Percentiles rank a stretch among this genome's conserved stretches.
phyloP scores from a whole-genome alignment of 257 asterid genomes.

The Solanum sitiens region DNA sequence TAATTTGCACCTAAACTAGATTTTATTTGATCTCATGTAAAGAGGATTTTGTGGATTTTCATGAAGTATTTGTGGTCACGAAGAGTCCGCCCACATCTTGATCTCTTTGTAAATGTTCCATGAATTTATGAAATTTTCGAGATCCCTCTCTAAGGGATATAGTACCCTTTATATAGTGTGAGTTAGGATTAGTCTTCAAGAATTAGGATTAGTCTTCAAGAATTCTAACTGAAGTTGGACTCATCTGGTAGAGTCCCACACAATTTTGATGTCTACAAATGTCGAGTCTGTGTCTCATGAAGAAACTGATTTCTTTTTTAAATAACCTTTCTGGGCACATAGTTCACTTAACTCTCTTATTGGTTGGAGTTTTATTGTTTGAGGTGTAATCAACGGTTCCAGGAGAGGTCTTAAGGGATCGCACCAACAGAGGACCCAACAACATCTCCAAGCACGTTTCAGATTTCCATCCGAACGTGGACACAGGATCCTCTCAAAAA shows the following conservation, averaged over 20 bases:
- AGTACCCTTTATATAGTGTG: too few relatives aligned
- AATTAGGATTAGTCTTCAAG: too few relatives aligned
- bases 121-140: too few relatives aligned
- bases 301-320: too few relatives aligned
- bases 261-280: neutral
- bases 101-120: neutral
- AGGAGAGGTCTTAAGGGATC: too few relatives aligned
- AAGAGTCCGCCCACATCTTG: neutral
- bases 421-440: neutral
- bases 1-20: neutral
- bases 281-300: too few relatives aligned
- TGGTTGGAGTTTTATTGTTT: too few relatives aligned
- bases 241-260: neutral
- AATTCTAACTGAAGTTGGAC: neutral
- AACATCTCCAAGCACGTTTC: neutral
- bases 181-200: neutral
- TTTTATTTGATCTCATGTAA: neutral
- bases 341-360: too few relatives aligned
- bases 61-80: neutral
- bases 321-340: too few relatives aligned
- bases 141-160: neutral
- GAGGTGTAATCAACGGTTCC: too few relatives aligned
- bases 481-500: too few relatives aligned
- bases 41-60: neutral
- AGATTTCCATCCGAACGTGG: too few relatives aligned